Percentiles rank a stretch among this genome's conserved stretches.
These are phyloP conservation scores for Gastrolobium bilobum DNA, from an alignment of 306 rosid species.

Conservation along the genomic window DNA sequence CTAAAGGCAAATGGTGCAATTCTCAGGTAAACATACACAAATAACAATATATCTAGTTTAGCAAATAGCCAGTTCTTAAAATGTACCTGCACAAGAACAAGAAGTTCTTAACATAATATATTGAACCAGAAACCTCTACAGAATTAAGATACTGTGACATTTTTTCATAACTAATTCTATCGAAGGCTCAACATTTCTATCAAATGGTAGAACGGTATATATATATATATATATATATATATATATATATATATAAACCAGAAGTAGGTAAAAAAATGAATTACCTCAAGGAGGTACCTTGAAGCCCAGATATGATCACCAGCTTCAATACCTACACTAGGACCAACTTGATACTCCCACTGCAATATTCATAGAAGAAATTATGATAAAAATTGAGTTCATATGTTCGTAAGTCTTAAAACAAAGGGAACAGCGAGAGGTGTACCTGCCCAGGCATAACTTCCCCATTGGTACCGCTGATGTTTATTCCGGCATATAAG, in stretches of 20 bases:
- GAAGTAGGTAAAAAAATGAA: slow-evolving; percentile 45
- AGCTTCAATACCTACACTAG: slow-evolving; percentile 97
- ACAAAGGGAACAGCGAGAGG: slow-evolving; percentile 39
- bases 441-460: slow-evolving; percentile 99
- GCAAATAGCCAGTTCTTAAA: neutral
- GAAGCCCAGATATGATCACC: slow-evolving; percentile 93
- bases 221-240: no score
- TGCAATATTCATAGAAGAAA: slow-evolving; percentile 52
- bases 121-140: slow-evolving; percentile 19
- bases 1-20: slow-evolving; percentile 2
- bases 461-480: slow-evolving; percentile 98
- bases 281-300: slow-evolving; percentile 98
- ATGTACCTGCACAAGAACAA: neutral
- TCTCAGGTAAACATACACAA: neutral
- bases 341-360: slow-evolving; percentile 99
- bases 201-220: slow-evolving; percentile 25
- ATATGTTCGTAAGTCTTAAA: slow-evolving; percentile 38
- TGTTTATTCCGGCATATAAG: slow-evolving; percentile 93
- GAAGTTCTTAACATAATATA: neutral
- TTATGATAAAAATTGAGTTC: slow-evolving; percentile 40
- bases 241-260: neutral
- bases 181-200: slow-evolving; percentile 16
- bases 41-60: slow-evolving; percentile 12
- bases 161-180: slow-evolving; percentile 1
- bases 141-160: neutral